Conservation (phyloP, 169 alveolate species). For the Babesia sp. region DNA sequence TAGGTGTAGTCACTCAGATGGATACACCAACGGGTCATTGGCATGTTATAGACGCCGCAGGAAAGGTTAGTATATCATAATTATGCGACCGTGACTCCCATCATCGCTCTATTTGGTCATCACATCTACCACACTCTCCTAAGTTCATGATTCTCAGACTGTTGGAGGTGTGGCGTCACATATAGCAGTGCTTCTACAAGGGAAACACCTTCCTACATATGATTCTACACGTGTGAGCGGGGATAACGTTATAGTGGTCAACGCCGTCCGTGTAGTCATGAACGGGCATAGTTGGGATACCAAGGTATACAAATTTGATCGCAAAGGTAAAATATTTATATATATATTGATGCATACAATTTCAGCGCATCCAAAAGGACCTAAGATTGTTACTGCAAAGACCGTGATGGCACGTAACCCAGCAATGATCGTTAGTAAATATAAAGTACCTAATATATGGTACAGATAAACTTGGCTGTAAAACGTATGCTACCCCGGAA, state of each 20-base stretch:
- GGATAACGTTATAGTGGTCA: conserved; percentile 87
- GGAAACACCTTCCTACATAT: conserved; percentile 76
- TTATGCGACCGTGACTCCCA: neutral
- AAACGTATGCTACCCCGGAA: conserved; percentile 85
- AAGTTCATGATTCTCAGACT: conserved; percentile 33
- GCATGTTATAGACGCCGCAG: conserved; percentile 85
- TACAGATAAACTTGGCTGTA: conserved; percentile 82
- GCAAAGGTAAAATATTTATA: conserved; percentile 76
- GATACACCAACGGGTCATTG: conserved; percentile 81
- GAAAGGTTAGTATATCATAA: conserved; percentile 45
- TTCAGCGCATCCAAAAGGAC: conserved; percentile 83
- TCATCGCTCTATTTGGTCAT: neutral
- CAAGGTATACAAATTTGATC: conserved; percentile 81
- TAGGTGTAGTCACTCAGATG: conserved; percentile 76
- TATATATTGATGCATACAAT: too few relatives aligned
- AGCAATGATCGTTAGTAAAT: conserved; percentile 78
- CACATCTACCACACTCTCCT: too few relatives aligned
- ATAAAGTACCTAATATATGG: too few relatives aligned
- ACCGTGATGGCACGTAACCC: conserved; percentile 88
- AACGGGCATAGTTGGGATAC: conserved; percentile 91
- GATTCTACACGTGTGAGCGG: conserved; percentile 75
- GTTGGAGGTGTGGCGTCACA: conserved; percentile 78
- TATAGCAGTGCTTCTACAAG: conserved; percentile 72
- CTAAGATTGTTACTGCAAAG: conserved; percentile 86
- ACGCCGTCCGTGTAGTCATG: conserved; percentile 83